phyloP scores from a whole-genome alignment of 2,329 filamentous ascomycete species.

The Penicillium vulpinum region DNA sequence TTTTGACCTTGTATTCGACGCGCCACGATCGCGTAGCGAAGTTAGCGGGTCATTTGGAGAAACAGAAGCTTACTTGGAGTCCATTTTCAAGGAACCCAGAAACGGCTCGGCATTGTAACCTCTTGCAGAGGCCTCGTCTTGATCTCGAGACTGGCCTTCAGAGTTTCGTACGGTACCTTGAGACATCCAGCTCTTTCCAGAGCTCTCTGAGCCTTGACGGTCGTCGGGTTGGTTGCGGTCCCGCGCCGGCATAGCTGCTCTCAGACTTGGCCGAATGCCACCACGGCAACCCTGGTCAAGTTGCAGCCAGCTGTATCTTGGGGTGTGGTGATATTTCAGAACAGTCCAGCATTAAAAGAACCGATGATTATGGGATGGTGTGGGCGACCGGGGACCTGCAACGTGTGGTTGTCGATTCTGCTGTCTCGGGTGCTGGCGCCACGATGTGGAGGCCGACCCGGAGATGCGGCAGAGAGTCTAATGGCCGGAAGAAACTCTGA shows the following conservation, averaged over 20 bases:
- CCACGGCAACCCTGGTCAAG: constrained; percentile 22
- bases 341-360: constrained; percentile 26
- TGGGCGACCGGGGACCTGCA: constrained; percentile 8
- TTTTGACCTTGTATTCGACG: not conserved
- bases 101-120: constrained; percentile 31
- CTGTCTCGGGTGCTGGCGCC: constrained; percentile 12
- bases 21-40: not conserved
- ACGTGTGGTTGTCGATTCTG: constrained; percentile 8
- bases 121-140: constrained; percentile 23
- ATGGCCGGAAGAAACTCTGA: not conserved
- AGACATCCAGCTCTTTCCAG: constrained; percentile 41
- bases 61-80: constrained; percentile 33
- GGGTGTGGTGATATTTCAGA: constrained; percentile 8
- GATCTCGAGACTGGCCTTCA: constrained; percentile 22
- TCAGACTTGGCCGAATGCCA: constrained; percentile 19
- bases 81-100: constrained; percentile 27
- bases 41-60: not conserved
- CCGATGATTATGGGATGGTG: constrained; percentile 2
- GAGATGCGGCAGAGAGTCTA: not conserved
- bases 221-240: constrained; percentile 35
- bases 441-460: constrained; percentile 14
- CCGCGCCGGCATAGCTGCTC: constrained; percentile 35
- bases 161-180: constrained; percentile 42
- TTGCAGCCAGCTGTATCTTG: constrained; percentile 22
- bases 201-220: constrained; percentile 45